These are phyloP conservation scores for Sherardia arvensis DNA, from an alignment of 257 asterid species.

Conservation along the genomic window DNA sequence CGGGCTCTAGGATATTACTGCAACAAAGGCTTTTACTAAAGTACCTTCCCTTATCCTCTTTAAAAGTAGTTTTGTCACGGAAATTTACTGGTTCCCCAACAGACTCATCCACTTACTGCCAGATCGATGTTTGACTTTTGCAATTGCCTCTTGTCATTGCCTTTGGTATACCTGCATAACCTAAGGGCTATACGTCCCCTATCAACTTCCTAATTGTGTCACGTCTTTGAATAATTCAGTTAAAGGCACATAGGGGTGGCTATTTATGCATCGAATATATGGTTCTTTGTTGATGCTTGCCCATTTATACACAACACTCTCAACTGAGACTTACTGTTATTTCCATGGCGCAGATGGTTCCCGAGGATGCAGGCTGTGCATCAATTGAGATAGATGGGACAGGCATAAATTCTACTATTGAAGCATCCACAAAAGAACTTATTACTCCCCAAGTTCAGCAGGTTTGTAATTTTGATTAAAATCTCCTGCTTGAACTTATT, in stretches of 20 bases:
- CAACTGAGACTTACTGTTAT: background rate
- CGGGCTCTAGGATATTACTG: background rate
- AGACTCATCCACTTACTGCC: background rate
- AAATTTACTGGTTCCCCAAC: background rate
- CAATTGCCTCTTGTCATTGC: background rate
- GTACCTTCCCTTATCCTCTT: background rate
- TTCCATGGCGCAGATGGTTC: constrained; percentile 21
- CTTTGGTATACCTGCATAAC: background rate
- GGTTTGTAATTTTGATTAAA: constrained; percentile 18
- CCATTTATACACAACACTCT: background rate
- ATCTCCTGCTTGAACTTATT: background rate
- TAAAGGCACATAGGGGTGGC: background rate
- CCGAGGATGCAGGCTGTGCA: constrained; percentile 19
- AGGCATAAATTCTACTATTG: constrained; percentile 17
- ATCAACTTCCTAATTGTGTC: background rate
- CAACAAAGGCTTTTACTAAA: background rate
- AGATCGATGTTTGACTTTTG: background rate
- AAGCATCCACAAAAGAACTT: constrained; percentile 7
- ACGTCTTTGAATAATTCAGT: background rate
- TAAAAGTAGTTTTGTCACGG: background rate
- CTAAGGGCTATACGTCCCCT: background rate
- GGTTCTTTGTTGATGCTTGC: background rate
- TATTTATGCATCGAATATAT: background rate
- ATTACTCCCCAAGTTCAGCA: constrained; percentile 17
- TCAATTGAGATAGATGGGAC: constrained; percentile 13